Evolutionary conservation across 768 basidiomycete genomes (phyloP).

Genomic region (Tricholoma terreum): DNA sequence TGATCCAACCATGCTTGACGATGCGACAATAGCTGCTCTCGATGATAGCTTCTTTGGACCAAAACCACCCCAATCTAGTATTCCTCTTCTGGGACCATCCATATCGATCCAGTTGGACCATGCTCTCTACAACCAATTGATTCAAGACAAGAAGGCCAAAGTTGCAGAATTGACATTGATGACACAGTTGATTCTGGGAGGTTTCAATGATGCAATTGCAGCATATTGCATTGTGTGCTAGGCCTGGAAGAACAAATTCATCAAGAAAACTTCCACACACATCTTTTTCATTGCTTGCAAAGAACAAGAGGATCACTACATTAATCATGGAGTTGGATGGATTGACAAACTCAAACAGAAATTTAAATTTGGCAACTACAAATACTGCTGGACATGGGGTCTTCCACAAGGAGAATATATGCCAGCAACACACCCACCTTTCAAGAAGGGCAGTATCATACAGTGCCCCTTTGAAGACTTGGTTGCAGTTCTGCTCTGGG

Average conservation of each 20-base stretch:
- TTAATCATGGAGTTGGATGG: neutral
- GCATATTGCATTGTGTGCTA: neutral
- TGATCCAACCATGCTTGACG: too few species aligned
- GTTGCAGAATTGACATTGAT: neutral
- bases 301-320: neutral
- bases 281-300: neutral
- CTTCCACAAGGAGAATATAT: neutral
- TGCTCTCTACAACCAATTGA: neutral
- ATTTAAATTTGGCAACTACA: neutral
- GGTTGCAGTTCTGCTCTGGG: neutral
- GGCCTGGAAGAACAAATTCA: neutral
- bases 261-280: neutral
- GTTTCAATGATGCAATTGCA: too few species aligned
- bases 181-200: too few species aligned
- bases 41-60: too few species aligned
- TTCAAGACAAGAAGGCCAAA: neutral
- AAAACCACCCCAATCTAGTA: too few species aligned
- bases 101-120: neutral
- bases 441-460: neutral
- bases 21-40: too few species aligned
- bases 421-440: neutral
- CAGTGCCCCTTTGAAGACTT: neutral
- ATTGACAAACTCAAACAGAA: neutral
- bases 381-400: neutral
- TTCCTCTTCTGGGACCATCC: too few species aligned